phyloP scores from a whole-genome alignment of 345 rosid genomes.

The Eutrema heterophyllum region DNA sequence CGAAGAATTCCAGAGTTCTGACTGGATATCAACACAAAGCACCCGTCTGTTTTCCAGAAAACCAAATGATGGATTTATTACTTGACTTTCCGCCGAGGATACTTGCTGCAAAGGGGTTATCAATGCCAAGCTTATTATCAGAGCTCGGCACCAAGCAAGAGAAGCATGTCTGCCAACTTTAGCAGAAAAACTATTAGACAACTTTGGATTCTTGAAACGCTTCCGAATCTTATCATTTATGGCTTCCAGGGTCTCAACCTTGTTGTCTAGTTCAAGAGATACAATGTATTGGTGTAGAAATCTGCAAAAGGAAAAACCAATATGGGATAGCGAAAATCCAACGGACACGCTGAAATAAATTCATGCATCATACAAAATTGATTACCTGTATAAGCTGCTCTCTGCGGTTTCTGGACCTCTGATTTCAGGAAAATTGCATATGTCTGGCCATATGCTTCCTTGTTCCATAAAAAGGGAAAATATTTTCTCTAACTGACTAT shows the following conservation, averaged over 20 bases:
- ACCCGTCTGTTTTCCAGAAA: slow-evolving; percentile 43
- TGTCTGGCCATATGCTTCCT: slow-evolving; percentile 88
- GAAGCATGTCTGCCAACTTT: slow-evolving; percentile 94
- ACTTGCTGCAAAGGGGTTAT: slow-evolving; percentile 60
- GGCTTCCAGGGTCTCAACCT: slow-evolving; percentile 76
- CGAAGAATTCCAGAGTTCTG: slow-evolving; percentile 64
- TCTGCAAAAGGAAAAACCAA: slow-evolving; percentile 38
- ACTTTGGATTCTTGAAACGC: slow-evolving; percentile 89
- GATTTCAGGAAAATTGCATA: slow-evolving; percentile 67
- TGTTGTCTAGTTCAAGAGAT: slow-evolving; percentile 60
- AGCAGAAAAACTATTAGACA: slow-evolving; percentile 69
- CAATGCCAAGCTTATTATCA: slow-evolving; percentile 61
- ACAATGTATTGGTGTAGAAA: slow-evolving; percentile 65
- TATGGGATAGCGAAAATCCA: not conserved
- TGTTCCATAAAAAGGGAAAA: slow-evolving; percentile 89
- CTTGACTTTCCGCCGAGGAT: slow-evolving; percentile 40
- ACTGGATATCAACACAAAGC: slow-evolving; percentile 72
- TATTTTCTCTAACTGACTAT: slow-evolving; percentile 68
- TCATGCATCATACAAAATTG: slow-evolving; percentile 7
- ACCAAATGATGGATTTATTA: slow-evolving; percentile 36
- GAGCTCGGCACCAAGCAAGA: slow-evolving; percentile 85
- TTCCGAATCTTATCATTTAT: slow-evolving; percentile 85
- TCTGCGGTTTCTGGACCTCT: slow-evolving; percentile 66
- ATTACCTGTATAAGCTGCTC: slow-evolving; percentile 75
- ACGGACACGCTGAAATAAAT: slow-evolving; percentile 10